A percentile compares a stretch with the other conserved stretches of the same genome.
phyloP scores from a whole-genome alignment of 192 early-diverging fungal genomes.

The Pilaira anomala region DNA sequence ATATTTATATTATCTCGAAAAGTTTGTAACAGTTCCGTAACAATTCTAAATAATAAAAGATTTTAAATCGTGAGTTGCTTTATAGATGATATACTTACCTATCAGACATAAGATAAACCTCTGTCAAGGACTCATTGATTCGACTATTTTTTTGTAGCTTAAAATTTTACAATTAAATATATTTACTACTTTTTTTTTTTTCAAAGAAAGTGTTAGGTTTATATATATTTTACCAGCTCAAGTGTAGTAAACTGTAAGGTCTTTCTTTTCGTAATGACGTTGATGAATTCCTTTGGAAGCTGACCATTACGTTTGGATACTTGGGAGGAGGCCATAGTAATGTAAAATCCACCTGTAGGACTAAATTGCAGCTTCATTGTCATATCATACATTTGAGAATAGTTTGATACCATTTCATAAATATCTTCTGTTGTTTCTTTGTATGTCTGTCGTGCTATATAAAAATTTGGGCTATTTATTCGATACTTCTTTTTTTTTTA shows the following conservation, averaged over 20 bases:
- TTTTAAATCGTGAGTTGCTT: background rate
- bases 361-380: slow-evolving; percentile 68
- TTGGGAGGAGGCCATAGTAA: slow-evolving; percentile 43
- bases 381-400: slow-evolving; percentile 54
- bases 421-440: slow-evolving; percentile 72
- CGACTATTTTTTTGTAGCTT: slow-evolving; percentile 78
- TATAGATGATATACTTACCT: slow-evolving; percentile 44
- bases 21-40: slow-evolving; percentile 18
- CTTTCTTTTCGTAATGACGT: slow-evolving; percentile 64
- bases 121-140: slow-evolving; percentile 75
- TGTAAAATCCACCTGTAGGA: slow-evolving; percentile 57
- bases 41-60: slow-evolving; percentile 3
- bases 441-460: slow-evolving; percentile 68
- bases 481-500: background rate
- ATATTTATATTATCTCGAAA: slow-evolving; percentile 59
- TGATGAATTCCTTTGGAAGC: slow-evolving; percentile 71
- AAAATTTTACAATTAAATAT: background rate
- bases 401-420: slow-evolving; percentile 54
- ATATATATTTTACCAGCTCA: slow-evolving; percentile 55
- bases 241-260: slow-evolving; percentile 69
- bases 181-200: too few species aligned
- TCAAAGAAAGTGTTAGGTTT: background rate
- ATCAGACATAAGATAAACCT: slow-evolving; percentile 80
- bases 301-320: slow-evolving; percentile 30
- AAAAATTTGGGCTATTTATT: background rate